Evolutionary conservation across 1,284 basidiomycete genomes (phyloP).

Genomic region (Apiotrichum sp.): DNA sequence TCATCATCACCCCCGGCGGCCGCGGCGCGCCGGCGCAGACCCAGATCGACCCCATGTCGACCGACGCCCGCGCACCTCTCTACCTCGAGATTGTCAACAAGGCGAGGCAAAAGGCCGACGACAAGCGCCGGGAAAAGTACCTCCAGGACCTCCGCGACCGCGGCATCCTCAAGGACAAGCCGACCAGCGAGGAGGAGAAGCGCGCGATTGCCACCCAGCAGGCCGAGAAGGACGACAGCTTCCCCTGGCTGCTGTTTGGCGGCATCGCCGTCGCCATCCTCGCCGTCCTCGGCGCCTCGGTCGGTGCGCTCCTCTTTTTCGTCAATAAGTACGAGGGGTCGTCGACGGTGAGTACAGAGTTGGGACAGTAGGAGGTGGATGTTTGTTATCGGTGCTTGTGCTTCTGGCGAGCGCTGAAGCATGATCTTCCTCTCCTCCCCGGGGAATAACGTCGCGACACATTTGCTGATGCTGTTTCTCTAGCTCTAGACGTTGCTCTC

Average conservation of each 20-base stretch:
- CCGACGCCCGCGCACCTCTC: conserved; percentile 54
- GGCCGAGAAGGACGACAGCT: neutral
- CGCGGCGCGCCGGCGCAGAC: conserved; percentile 41
- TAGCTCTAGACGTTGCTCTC: too few species aligned
- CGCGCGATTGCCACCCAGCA: neutral
- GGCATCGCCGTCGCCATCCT: neutral
- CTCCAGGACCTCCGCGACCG: conserved; percentile 23
- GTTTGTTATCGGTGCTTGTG: too few species aligned
- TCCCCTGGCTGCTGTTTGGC: conserved; percentile 6
- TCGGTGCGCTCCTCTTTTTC: neutral
- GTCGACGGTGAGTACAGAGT: too few species aligned
- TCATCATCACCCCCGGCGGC: conserved; percentile 50
- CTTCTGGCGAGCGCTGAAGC: too few species aligned
- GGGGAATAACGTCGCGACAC: too few species aligned
- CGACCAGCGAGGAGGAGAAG: neutral
- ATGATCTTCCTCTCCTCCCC: too few species aligned
- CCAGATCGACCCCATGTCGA: conserved; percentile 47
- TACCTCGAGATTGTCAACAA: conserved; percentile 31
- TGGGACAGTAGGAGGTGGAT: too few species aligned
- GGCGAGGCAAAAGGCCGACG: conserved; percentile 23
- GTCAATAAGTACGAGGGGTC: conserved; percentile 3
- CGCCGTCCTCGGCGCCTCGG: neutral
- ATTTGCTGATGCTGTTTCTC: too few species aligned
- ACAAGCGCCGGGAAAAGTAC: conserved; percentile 26
- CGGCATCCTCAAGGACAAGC: conserved; percentile 17